A percentile compares a stretch with the other conserved stretches of the same genome.
Conservation (phyloP, 805 yeast species). For the Pichia exigua region DNA sequence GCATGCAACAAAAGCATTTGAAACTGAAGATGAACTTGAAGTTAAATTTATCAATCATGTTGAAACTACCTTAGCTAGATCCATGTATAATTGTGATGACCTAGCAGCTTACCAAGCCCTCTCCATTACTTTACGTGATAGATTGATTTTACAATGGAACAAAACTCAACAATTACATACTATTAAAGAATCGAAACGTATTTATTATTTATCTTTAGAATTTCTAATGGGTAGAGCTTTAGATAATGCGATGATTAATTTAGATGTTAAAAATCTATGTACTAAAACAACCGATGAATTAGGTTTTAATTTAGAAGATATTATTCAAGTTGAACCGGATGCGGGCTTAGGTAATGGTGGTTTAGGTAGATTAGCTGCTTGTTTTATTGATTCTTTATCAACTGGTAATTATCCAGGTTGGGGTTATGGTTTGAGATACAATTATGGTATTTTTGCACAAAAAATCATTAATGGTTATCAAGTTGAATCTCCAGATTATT, state of each 20-base stretch:
- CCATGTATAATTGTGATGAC: constrained; percentile 84
- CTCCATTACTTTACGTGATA: constrained; percentile 70
- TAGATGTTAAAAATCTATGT: constrained; percentile 57
- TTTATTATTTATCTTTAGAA: constrained; percentile 80
- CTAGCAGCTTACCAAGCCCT: constrained; percentile 91
- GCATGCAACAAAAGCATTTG: constrained; percentile 47
- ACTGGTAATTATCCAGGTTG: constrained; percentile 87
- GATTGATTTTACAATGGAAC: constrained; percentile 80
- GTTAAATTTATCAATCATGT: constrained; percentile 71
- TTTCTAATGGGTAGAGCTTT: constrained; percentile 92
- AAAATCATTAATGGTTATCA: constrained; percentile 87
- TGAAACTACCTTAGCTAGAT: constrained; percentile 86
- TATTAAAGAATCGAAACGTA: constrained; percentile 71
- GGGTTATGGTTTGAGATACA: constrained; percentile 93
- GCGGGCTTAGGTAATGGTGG: constrained; percentile 97
- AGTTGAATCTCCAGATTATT: constrained; percentile 90
- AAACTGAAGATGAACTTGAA: constrained; percentile 52
- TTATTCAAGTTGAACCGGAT: constrained; percentile 81
- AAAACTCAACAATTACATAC: constrained; percentile 89
- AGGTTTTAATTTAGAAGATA: constrained; percentile 84
- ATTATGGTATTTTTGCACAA: constrained; percentile 90
- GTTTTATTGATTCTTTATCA: constrained; percentile 83
- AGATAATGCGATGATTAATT: constrained; percentile 87
- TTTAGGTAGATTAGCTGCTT: constrained; percentile 88
- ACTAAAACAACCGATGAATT: constrained; percentile 52